Evolutionary conservation across 306 rosid genomes (phyloP).

Genomic region (Vigna angularis): DNA sequence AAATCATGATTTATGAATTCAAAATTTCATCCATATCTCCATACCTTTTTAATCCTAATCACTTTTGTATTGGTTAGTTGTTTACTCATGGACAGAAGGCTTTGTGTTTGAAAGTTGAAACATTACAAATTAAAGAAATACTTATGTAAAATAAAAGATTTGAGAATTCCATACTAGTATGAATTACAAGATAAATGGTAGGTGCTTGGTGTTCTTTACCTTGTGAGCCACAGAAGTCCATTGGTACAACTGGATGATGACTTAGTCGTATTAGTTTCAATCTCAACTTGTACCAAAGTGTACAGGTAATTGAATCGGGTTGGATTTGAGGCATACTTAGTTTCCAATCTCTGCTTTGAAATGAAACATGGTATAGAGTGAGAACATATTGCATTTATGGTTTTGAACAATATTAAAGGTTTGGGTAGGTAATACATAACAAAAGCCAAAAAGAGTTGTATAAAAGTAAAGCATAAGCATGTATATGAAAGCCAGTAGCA

Average conservation of each 20-base stretch:
- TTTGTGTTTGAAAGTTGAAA: not conserved
- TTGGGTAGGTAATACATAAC: not conserved
- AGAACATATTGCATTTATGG: slow-evolving; percentile 31
- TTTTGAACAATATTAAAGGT: slow-evolving; percentile 29
- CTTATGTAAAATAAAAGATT: not conserved
- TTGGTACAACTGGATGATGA: slow-evolving; percentile 94
- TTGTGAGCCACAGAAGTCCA: slow-evolving; percentile 99
- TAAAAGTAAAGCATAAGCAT: slow-evolving; percentile 11
- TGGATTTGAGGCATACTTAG: slow-evolving; percentile 68
- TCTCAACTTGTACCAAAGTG: slow-evolving; percentile 79
- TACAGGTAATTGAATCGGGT: slow-evolving; percentile 68
- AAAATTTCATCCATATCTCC: too few relatives aligned
- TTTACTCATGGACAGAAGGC: slow-evolving; percentile 5
- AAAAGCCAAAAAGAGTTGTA: not conserved
- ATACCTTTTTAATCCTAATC: not conserved
- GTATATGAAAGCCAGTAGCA: slow-evolving; percentile 14
- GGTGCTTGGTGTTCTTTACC: slow-evolving; percentile 54
- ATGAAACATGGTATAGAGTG: slow-evolving; percentile 41
- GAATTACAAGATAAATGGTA: slow-evolving; percentile 30
- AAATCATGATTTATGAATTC: not conserved
- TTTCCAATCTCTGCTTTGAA: slow-evolving; percentile 82
- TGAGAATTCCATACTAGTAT: slow-evolving; percentile 35
- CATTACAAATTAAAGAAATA: slow-evolving; percentile 14
- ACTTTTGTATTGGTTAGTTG: not conserved
- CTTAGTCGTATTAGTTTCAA: slow-evolving; percentile 82